Evolutionary conservation across 1,284 basidiomycete genomes (phyloP).

Genomic region (Sanghuangporus sanghuang): DNA sequence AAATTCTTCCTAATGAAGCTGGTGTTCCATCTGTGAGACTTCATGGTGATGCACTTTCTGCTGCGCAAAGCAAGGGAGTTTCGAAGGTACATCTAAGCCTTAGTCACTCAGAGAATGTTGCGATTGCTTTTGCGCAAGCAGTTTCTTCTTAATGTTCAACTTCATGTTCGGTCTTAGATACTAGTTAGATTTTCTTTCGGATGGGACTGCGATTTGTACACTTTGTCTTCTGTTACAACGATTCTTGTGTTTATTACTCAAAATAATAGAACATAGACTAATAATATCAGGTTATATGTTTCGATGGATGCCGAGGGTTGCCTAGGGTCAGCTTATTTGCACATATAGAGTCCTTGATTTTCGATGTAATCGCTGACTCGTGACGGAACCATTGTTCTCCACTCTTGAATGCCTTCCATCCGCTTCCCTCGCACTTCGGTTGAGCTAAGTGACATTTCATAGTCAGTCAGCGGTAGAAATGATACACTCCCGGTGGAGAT

Average conservation of each 20-base stretch:
- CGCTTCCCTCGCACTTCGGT: conserved; percentile 62
- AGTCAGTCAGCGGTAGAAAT: conserved; percentile 56
- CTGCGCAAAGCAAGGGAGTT: conserved; percentile 74
- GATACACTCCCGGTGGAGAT: conserved; percentile 44
- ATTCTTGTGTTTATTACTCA: not conserved
- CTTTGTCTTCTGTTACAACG: not conserved
- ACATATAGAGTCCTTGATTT: conserved; percentile 44
- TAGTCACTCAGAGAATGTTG: conserved; percentile 85
- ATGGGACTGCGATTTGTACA: not conserved
- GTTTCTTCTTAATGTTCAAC: conserved; percentile 27
- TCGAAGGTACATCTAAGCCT: conserved; percentile 78
- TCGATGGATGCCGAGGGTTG: not conserved
- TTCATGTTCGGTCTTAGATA: not conserved
- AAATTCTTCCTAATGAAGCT: conserved; percentile 75
- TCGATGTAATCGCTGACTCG: conserved; percentile 45
- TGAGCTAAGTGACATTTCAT: conserved; percentile 63
- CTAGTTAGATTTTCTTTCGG: not conserved
- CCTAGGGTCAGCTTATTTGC: not conserved
- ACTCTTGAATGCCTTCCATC: conserved; percentile 28
- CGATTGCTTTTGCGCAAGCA: conserved; percentile 79
- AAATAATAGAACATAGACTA: not conserved
- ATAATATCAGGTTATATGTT: not conserved
- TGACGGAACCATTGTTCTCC: conserved; percentile 38
- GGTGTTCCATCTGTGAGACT: conserved; percentile 74
- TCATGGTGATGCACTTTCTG: conserved; percentile 76